Percentiles rank a stretch among this genome's conserved stretches.
Conservation (phyloP, 352 stramenopile genomes). For the Globisporangium nodosum region DNA sequence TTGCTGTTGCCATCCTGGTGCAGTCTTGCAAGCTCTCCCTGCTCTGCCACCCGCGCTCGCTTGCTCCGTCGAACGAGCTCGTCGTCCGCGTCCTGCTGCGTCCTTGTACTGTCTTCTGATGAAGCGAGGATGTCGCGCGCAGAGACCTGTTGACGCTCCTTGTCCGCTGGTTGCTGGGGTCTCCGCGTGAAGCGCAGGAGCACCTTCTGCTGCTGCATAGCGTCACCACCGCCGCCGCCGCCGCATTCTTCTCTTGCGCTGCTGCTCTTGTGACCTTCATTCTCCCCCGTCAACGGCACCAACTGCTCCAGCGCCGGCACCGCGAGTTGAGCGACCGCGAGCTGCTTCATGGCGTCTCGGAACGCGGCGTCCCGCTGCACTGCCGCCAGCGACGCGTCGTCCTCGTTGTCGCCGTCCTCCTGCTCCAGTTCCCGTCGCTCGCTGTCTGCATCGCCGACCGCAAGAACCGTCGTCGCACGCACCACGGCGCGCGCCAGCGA, state of each 20-base stretch:
- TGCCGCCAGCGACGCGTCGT: constrained; percentile 9
- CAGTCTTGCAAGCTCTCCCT: background rate
- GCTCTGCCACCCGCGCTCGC: background rate
- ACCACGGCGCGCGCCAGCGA: constrained; percentile 7
- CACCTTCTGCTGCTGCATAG: background rate
- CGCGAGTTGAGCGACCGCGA: constrained; percentile 1
- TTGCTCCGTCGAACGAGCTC: background rate
- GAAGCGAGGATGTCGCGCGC: too few relatives aligned
- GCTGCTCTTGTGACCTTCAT: background rate
- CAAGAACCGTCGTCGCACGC: background rate
- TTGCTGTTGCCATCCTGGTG: too few relatives aligned
- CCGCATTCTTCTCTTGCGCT: background rate
- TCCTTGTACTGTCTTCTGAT: background rate
- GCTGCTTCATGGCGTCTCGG: constrained; percentile 10
- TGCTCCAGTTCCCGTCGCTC: background rate
- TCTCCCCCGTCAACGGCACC: background rate
- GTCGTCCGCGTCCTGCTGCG: background rate
- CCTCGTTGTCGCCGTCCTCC: background rate
- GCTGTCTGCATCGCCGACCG: background rate
- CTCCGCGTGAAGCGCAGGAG: constrained; percentile 11
- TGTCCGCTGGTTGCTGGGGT: background rate
- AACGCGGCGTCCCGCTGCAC: constrained; percentile 14
- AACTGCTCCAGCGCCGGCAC: background rate
- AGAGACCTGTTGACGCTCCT: background rate
- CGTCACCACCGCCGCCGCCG: background rate